Evolutionary conservation across 2,329 filamentous ascomycete species (phyloP).

Genomic region (Penicillium brasilianum): DNA sequence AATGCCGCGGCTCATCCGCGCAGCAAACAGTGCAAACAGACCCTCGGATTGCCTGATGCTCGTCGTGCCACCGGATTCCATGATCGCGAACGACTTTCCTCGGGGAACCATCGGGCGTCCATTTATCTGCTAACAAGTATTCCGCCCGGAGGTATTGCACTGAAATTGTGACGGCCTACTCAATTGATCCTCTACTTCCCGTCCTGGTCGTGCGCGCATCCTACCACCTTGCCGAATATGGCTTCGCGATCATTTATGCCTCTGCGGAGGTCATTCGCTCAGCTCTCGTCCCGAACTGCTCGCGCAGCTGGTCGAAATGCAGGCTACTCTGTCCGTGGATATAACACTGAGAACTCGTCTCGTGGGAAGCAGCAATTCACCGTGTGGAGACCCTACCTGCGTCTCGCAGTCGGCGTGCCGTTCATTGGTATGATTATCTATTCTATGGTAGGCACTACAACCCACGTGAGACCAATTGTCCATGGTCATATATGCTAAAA

Average conservation of each 20-base stretch:
- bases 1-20: background rate
- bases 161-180: background rate
- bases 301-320: constrained; percentile 27
- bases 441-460: constrained; percentile 53
- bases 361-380: constrained; percentile 37
- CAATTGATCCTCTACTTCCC: background rate
- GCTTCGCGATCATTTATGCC: constrained; percentile 40
- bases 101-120: background rate
- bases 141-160: background rate
- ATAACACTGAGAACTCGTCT: constrained; percentile 32
- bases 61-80: constrained; percentile 1
- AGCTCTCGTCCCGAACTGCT: constrained; percentile 30
- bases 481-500: background rate
- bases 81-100: background rate
- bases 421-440: constrained; percentile 57
- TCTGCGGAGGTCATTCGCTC: constrained; percentile 42
- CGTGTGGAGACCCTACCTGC: constrained; percentile 54
- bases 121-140: background rate
- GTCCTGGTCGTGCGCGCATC: background rate
- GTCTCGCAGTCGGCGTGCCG: constrained; percentile 55
- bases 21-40: constrained; percentile 8
- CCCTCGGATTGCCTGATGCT: constrained; percentile 6
- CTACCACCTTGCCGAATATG: constrained; percentile 32
- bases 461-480: background rate
- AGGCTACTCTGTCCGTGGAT: constrained; percentile 32